These are phyloP conservation scores for Lactarius sp. DNA, from an alignment of 768 basidiomycete genomes.

Conservation along the genomic window DNA sequence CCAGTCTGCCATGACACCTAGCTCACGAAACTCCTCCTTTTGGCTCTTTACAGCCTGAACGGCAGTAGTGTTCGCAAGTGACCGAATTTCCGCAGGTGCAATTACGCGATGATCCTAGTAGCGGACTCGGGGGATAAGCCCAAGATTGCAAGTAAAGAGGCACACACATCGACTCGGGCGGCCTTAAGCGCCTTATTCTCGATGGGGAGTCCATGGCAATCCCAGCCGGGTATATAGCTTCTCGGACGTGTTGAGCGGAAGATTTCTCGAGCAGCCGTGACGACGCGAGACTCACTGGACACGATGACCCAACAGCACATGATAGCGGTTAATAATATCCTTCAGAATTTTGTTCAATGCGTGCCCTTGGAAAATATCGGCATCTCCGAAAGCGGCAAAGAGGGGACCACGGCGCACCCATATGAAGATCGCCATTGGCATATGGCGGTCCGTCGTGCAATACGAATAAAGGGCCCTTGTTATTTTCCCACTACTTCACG, in stretches of 20 bases:
- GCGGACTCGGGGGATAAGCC: not conserved
- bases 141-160: not conserved
- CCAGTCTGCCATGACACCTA: slow-evolving; percentile 96
- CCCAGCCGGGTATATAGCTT: slow-evolving; percentile 95
- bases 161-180: slow-evolving; percentile 49
- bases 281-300: slow-evolving; percentile 62
- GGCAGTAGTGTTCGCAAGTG: slow-evolving; percentile 68
- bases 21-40: slow-evolving; percentile 68
- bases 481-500: slow-evolving; percentile 54
- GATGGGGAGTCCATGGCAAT: slow-evolving; percentile 96
- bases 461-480: slow-evolving; percentile 66
- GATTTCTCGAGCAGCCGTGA: slow-evolving; percentile 1
- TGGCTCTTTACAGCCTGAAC: slow-evolving; percentile 69
- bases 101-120: slow-evolving; percentile 51
- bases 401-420: slow-evolving; percentile 52
- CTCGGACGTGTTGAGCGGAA: slow-evolving; percentile 2
- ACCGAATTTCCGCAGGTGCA: slow-evolving; percentile 57
- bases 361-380: slow-evolving; percentile 55
- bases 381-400: not conserved
- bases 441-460: slow-evolving; percentile 97
- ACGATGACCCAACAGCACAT: slow-evolving; percentile 67
- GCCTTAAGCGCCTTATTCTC: slow-evolving; percentile 88
- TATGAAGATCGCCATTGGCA: slow-evolving; percentile 93
- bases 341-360: slow-evolving; percentile 95
- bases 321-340: slow-evolving; percentile 90